A percentile compares a stretch with the other conserved stretches of the same genome.
Evolutionary conservation across 2,329 filamentous ascomycete genomes (phyloP).

Genomic region (Plectosphaerella sp.): DNA sequence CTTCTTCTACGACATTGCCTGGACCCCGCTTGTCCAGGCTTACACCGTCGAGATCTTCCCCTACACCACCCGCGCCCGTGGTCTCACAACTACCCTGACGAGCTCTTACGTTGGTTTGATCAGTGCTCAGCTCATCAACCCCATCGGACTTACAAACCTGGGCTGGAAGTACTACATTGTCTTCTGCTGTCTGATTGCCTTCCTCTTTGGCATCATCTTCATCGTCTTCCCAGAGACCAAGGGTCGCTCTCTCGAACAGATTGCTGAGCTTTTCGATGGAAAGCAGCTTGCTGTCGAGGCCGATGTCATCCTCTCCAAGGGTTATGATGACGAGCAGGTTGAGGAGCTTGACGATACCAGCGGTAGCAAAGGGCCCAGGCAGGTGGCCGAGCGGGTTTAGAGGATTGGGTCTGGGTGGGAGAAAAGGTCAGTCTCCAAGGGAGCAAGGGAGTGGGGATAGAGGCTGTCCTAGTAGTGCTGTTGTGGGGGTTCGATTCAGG

Average conservation of each 20-base stretch:
- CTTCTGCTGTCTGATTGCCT: slow-evolving; percentile 27
- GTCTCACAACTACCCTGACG: slow-evolving; percentile 1
- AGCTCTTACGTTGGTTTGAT: slow-evolving; percentile 12
- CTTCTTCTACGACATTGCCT: slow-evolving; percentile 30
- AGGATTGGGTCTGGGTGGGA: too few species aligned
- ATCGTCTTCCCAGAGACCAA: slow-evolving; percentile 30
- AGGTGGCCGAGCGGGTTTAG: too few species aligned
- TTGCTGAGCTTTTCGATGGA: slow-evolving; percentile 22
- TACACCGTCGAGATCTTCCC: slow-evolving; percentile 22
- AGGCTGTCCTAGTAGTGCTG: too few species aligned
- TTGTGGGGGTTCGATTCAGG: too few species aligned
- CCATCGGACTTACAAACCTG: slow-evolving; percentile 29
- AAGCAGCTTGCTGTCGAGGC: not conserved
- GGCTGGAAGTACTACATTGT: slow-evolving; percentile 35
- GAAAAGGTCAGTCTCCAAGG: too few species aligned
- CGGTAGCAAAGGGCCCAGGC: too few species aligned
- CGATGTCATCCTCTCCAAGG: not conserved
- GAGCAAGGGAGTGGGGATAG: too few species aligned
- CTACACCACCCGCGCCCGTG: slow-evolving; percentile 9
- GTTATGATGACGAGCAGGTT: not conserved
- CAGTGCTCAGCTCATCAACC: slow-evolving; percentile 34
- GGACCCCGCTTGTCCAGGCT: slow-evolving; percentile 24
- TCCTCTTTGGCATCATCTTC: slow-evolving; percentile 27
- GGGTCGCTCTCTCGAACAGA: slow-evolving; percentile 22
- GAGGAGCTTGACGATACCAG: not conserved